Evolutionary conservation across 2,329 filamentous ascomycete species (phyloP), one percentile per base, ranked within the genome.

Genomic region (Alternaria sp.): DNA sequence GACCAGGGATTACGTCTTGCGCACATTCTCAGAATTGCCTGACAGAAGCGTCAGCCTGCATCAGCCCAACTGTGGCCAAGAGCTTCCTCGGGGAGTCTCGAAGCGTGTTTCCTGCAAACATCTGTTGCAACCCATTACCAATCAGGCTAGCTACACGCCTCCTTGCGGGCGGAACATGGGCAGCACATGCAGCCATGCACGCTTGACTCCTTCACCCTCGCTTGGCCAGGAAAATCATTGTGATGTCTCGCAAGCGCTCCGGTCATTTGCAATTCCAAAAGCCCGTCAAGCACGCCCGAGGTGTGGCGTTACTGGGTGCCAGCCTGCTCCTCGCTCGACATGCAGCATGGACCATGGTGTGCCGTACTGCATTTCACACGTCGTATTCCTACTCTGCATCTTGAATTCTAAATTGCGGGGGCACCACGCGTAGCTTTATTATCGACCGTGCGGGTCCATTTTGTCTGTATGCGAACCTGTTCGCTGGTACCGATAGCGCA

Each of bases 341-440:
- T 53, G 25, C 38, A 51, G 61, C 63, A 66, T 63, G 44, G 60
- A 50, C 62, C 43, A 64, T 60, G 56, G 62, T 55, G 55, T 62
- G 54, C 62, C 66, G 62, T 54, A 22, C 14, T 34, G 28, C 18
- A 51, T 30, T 38, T 52, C 40, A 58, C 20, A 32, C n/a, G 22
- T 36, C 54, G 49, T 48, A 62, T 64, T 52, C 54, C 54, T 54
- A 50, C 46, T 50, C 20, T 50, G 9, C 27, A 58, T 60, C 46
- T 34, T 54, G 63, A 73, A 75, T 70, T 56, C 64, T 71, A 74
- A 71, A 72, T 62, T 74, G 73, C 72, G 74, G 74, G 57, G 71
- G 66, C 66, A 62, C 59, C 59, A 64, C 63, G 68, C 69, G 61
- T 65, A 66, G 60, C 66, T 66, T 62, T 46, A 57, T 57, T 40